Evolutionary conservation across 2,329 filamentous ascomycete genomes (phyloP), one percentile per base, ranked within the genome.

Genomic region (Pyrenophora teres): DNA sequence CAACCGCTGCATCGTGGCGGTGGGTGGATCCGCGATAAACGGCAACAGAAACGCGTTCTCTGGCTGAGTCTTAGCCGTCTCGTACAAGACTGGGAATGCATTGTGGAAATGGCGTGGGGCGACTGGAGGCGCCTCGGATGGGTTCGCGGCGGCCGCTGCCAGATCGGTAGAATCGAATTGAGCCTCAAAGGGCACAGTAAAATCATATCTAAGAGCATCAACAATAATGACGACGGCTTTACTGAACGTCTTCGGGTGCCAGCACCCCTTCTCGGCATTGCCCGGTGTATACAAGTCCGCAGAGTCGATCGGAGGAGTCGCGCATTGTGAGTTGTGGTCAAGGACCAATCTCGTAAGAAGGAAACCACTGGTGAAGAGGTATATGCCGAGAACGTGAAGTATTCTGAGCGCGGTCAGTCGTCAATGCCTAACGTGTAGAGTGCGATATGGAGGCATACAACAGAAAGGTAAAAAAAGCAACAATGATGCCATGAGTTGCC

Each of bases 21-120:
- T 99, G 6, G 94, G 94, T 31, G 94, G 93, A 69, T 99, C 94
- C 33, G 94, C 94, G 68, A 99, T 97, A 74, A 99, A 99, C 0
- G 94, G 94, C 21, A 92, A 82, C 40, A 99, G 79, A 68, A 99
- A 90, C 0, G 94, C 92, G 73, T 96, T 90, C 49, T 87, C 79
- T 0, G 94, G 94, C 40, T 83, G 80, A 50, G 84, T 78, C 51
- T 86, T 76, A 0, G 93, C 88, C 9, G 87, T 92, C 65, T 96
- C 90, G 77, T 97, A 88, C 21, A 97, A 78, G 46, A 96, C 84
- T 0, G 92, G 90, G 30, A 99, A 83, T 5, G 92, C 88, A 71
- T 99, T 89, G 74, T 97, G 92, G 73, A 90, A 99, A 54, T 88
- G 77, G 55, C 84, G 83, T 10, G 80, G 76, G 30, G 62, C 60